These are phyloP conservation scores for Aspergillus ustus DNA, from an alignment of 2,329 filamentous ascomycete species.

Conservation along the genomic window DNA sequence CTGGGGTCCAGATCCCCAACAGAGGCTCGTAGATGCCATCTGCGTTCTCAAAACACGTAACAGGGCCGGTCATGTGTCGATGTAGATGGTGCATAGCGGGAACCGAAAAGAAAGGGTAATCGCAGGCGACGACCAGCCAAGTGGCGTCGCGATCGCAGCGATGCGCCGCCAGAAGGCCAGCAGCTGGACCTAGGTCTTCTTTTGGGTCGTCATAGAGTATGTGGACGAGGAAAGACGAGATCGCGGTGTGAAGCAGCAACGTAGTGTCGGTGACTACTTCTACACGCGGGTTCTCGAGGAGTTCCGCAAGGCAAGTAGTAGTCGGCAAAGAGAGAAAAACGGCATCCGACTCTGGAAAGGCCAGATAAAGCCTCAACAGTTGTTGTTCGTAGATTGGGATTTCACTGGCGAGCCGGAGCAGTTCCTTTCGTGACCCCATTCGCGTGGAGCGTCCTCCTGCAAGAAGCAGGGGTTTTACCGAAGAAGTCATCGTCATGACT, in stretches of 20 bases:
- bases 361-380: slow-evolving; percentile 27
- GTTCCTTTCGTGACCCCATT: slow-evolving; percentile 38
- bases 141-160: slow-evolving; percentile 25
- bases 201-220: slow-evolving; percentile 1
- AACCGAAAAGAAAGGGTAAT: slow-evolving; percentile 39
- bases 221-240: background rate
- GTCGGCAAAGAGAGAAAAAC: slow-evolving; percentile 32
- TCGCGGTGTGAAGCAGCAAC: background rate
- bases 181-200: slow-evolving; percentile 26
- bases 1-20: slow-evolving; percentile 42
- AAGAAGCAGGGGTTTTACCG: slow-evolving; percentile 35
- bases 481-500: background rate
- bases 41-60: slow-evolving; percentile 42
- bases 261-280: background rate
- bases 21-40: slow-evolving; percentile 40
- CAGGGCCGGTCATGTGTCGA: slow-evolving; percentile 25
- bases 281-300: background rate
- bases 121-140: slow-evolving; percentile 41
- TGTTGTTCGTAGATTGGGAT: slow-evolving; percentile 35
- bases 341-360: slow-evolving; percentile 28
- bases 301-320: background rate
- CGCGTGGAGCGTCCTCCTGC: slow-evolving; percentile 38
- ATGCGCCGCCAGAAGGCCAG: slow-evolving; percentile 40
- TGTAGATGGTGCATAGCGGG: slow-evolving; percentile 33
- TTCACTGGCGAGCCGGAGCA: slow-evolving; percentile 34